Evolutionary conservation across 805 yeast species (phyloP).

Genomic region (Phaffomyces opuntiae): DNA sequence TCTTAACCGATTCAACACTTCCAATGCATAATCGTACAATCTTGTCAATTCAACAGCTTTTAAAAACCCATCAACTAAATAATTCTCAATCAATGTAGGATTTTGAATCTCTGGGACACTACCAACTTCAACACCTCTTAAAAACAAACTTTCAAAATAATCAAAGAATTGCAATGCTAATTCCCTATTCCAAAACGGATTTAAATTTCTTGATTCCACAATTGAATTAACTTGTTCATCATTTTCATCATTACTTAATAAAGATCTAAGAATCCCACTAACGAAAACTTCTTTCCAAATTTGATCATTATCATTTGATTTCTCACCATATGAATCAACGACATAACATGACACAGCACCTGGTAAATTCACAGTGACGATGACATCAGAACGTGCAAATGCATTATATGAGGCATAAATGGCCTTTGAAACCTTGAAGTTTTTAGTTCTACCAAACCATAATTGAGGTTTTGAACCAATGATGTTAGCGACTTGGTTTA

Average conservation of each 20-base stretch:
- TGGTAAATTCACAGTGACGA: slow-evolving; percentile 69
- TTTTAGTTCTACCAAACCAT: slow-evolving; percentile 75
- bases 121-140: slow-evolving; percentile 62
- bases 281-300: slow-evolving; percentile 49
- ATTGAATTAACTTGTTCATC: slow-evolving; percentile 63
- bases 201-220: slow-evolving; percentile 77
- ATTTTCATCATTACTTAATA: slow-evolving; percentile 65
- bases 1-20: slow-evolving; percentile 46
- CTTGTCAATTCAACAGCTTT: slow-evolving; percentile 60
- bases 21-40: slow-evolving; percentile 52
- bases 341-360: slow-evolving; percentile 59
- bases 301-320: slow-evolving; percentile 40
- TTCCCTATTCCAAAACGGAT: slow-evolving; percentile 55
- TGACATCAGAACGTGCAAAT: slow-evolving; percentile 58
- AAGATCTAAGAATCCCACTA: slow-evolving; percentile 66
- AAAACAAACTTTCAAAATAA: slow-evolving; percentile 61
- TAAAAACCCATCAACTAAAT: slow-evolving; percentile 69
- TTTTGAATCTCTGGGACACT: slow-evolving; percentile 60
- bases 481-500: slow-evolving; percentile 60
- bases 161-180: slow-evolving; percentile 48
- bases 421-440: slow-evolving; percentile 65
- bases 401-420: slow-evolving; percentile 70
- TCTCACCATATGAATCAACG: slow-evolving; percentile 39
- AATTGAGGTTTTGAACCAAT: slow-evolving; percentile 56
- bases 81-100: slow-evolving; percentile 58